A percentile compares a stretch with the other conserved stretches of the same genome.
Evolutionary conservation across 2,329 filamentous ascomycete genomes (phyloP).

Genomic region (Dactylellina drechsleri): DNA sequence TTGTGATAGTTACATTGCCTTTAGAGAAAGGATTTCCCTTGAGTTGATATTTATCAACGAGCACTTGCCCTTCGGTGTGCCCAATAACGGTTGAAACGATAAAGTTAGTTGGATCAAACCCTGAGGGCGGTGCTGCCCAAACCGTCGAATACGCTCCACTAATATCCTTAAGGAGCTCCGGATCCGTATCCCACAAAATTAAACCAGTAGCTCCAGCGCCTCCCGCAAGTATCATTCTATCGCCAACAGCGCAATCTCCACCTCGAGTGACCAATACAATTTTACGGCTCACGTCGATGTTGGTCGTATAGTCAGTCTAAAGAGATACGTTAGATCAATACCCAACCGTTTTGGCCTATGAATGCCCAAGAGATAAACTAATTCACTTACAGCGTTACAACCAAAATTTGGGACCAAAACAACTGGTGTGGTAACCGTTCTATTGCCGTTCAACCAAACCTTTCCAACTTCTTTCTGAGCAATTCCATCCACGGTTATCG

Average conservation of each 20-base stretch:
- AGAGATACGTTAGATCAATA: not conserved
- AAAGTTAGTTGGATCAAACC: slow-evolving; percentile 61
- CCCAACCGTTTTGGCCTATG: not conserved
- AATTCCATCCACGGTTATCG: slow-evolving; percentile 12
- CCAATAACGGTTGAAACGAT: not conserved
- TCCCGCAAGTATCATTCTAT: slow-evolving; percentile 70
- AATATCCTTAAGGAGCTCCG: not conserved
- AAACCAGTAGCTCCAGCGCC: slow-evolving; percentile 67
- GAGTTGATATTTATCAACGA: slow-evolving; percentile 35
- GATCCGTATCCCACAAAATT: slow-evolving; percentile 40
- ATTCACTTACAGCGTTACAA: slow-evolving; percentile 62
- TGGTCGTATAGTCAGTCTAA: slow-evolving; percentile 64
- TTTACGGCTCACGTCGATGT: slow-evolving; percentile 64
- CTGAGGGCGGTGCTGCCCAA: slow-evolving; percentile 68
- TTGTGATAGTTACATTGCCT: slow-evolving; percentile 55
- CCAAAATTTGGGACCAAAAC: slow-evolving; percentile 67
- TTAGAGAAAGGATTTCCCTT: slow-evolving; percentile 17
- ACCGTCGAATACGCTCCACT: slow-evolving; percentile 64
- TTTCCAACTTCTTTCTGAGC: slow-evolving; percentile 3
- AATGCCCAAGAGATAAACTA: not conserved
- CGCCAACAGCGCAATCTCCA: slow-evolving; percentile 68
- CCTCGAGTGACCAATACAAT: slow-evolving; percentile 72
- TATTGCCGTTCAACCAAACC: slow-evolving; percentile 59
- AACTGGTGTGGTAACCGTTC: slow-evolving; percentile 62
- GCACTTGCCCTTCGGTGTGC: slow-evolving; percentile 59